A percentile compares a stretch with the other conserved stretches of the same genome.
Conservation (phyloP, 1,284 basidiomycete species). For the Cryptococcus jaspeensis region DNA sequence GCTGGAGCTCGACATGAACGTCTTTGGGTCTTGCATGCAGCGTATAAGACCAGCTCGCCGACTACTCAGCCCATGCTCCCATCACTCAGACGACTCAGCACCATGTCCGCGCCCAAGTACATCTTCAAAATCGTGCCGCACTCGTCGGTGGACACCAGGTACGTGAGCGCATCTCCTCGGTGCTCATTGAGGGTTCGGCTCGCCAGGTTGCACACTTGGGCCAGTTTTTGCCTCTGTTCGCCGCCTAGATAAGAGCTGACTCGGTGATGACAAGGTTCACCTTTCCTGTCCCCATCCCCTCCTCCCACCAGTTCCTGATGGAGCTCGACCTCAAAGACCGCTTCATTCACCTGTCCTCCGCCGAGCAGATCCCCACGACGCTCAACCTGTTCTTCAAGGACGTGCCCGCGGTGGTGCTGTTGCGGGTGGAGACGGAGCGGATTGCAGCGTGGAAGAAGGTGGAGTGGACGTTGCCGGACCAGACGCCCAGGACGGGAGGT, state of each 20-base stretch:
- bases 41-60: no score
- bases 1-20: no score
- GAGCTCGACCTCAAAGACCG: constrained; percentile 50
- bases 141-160: constrained; percentile 43
- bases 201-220: neutral
- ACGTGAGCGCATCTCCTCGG: constrained; percentile 7
- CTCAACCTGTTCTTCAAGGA: constrained; percentile 60
- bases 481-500: constrained; percentile 31
- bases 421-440: constrained; percentile 53
- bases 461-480: constrained; percentile 33
- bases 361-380: constrained; percentile 59
- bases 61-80: no score
- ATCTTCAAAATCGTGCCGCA: constrained; percentile 50
- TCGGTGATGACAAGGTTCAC: constrained; percentile 25
- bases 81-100: constrained; percentile 5
- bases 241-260: neutral
- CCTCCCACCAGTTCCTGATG: constrained; percentile 37
- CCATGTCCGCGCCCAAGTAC: constrained; percentile 33
- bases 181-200: neutral
- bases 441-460: constrained; percentile 40
- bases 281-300: constrained; percentile 42
- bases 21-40: no score
- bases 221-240: neutral
- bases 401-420: constrained; percentile 53
- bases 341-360: constrained; percentile 65